Percentiles rank a stretch among this genome's conserved stretches.
Conservation (phyloP, 805 yeast genomes). For the Metschnikowia koreensis region DNA sequence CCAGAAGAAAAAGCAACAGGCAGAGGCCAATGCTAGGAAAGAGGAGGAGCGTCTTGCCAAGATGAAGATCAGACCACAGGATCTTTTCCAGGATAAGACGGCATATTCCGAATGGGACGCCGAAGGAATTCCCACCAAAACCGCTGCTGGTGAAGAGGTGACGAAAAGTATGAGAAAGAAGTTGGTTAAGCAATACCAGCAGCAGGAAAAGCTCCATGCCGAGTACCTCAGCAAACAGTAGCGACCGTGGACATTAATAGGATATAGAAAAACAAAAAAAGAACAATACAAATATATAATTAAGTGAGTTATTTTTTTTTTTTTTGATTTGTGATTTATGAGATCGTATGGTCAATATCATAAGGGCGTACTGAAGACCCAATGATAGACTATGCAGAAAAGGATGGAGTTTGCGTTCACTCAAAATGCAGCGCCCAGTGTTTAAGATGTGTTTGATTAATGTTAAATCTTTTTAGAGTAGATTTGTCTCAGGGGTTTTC, state of each 20-base stretch:
- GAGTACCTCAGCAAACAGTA: constrained; percentile 46
- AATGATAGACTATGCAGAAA: too few species aligned
- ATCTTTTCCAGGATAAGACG: constrained; percentile 62
- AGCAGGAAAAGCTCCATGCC: constrained; percentile 78
- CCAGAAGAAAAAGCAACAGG: constrained; percentile 54
- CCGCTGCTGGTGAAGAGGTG: constrained; percentile 74
- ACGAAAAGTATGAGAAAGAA: constrained; percentile 86
- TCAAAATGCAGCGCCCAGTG: too few species aligned
- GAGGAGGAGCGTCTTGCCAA: constrained; percentile 62
- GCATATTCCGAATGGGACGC: constrained; percentile 78
- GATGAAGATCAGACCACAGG: constrained; percentile 66
- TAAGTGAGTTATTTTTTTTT: too few species aligned
- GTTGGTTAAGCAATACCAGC: constrained; percentile 70
- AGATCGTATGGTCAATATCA: too few species aligned
- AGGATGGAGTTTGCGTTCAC: too few species aligned
- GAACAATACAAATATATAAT: too few species aligned
- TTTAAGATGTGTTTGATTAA: too few species aligned
- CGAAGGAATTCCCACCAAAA: constrained; percentile 77
- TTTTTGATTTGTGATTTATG: too few species aligned
- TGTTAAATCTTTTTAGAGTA: too few species aligned
- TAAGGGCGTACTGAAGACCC: too few species aligned
- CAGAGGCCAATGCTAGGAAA: constrained; percentile 53
- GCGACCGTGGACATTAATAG: background rate
- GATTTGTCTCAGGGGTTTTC: too few species aligned
- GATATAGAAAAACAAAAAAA: background rate